These are phyloP conservation scores for Terfezia claveryi DNA, from an alignment of 495 filamentous ascomycete genomes.

Conservation along the genomic window DNA sequence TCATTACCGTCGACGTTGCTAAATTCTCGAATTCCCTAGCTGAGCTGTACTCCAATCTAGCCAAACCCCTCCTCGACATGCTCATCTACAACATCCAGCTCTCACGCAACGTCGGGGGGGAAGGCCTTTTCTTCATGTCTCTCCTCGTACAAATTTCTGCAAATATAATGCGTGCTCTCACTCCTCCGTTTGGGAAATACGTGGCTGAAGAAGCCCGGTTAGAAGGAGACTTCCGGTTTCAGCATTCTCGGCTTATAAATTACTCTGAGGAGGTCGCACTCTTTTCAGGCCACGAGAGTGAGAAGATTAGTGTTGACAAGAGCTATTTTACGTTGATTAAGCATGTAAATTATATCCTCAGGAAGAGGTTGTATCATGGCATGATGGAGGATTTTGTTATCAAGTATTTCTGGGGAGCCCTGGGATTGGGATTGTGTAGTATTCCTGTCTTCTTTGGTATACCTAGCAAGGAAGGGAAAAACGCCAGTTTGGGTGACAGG, in stretches of 20 bases:
- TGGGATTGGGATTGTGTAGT: constrained; percentile 84
- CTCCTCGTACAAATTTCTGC: constrained; percentile 82
- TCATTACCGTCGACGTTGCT: constrained; percentile 87
- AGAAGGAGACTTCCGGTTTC: constrained; percentile 90
- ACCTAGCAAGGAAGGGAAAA: constrained; percentile 32
- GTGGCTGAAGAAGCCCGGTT: constrained; percentile 87
- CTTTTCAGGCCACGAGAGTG: constrained; percentile 79
- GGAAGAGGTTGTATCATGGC: constrained; percentile 75
- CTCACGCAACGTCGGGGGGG: constrained; percentile 78
- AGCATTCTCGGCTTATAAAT: constrained; percentile 84
- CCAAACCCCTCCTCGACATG: constrained; percentile 88
- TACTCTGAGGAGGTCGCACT: constrained; percentile 87
- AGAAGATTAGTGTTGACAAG: constrained; percentile 93
- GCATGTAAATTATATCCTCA: constrained; percentile 88
- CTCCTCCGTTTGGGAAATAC: constrained; percentile 95
- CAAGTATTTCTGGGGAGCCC: constrained; percentile 96
- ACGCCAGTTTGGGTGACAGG: constrained; percentile 53
- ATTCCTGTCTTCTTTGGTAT: constrained; percentile 90
- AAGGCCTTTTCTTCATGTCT: constrained; percentile 85
- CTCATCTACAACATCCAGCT: constrained; percentile 86
- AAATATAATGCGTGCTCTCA: constrained; percentile 77
- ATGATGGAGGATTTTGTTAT: constrained; percentile 99
- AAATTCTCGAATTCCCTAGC: constrained; percentile 90
- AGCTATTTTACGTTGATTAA: constrained; percentile 98
- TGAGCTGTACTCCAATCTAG: constrained; percentile 91